A percentile compares a stretch with the other conserved stretches of the same genome.
phyloP scores from a whole-genome alignment of 2,329 filamentous ascomycete genomes.

The Paecilomyces dactylethromorphus region DNA sequence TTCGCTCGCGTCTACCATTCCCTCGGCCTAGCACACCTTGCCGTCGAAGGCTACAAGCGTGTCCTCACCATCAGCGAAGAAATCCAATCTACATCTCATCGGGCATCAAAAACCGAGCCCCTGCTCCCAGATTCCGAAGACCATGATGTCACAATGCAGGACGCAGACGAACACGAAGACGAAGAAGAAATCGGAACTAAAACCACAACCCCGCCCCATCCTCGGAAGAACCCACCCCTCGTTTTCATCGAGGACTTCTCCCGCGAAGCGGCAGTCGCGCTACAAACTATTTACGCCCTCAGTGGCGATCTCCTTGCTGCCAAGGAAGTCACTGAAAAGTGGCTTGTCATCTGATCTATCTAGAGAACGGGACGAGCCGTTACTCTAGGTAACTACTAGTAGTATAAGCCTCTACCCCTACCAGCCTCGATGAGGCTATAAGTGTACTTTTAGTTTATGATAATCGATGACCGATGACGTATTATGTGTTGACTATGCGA shows the following conservation, averaged over 20 bases:
- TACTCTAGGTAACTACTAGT: too few species aligned
- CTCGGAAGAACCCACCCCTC: conserved; percentile 1
- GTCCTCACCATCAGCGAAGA: conserved; percentile 46
- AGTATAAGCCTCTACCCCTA: too few species aligned
- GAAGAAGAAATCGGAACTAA: not conserved
- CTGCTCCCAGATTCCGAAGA: not conserved
- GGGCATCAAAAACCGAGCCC: not conserved
- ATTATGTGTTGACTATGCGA: too few species aligned
- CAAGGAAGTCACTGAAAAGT: conserved; percentile 54
- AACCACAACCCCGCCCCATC: not conserved
- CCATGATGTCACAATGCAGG: not conserved
- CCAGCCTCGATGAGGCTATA: too few species aligned
- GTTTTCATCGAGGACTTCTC: conserved; percentile 52
- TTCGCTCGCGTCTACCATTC: conserved; percentile 69
- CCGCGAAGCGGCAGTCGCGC: conserved; percentile 66
- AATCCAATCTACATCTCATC: conserved; percentile 30
- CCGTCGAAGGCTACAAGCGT: conserved; percentile 63
- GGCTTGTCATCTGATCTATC: conserved; percentile 45
- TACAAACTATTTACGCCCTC: conserved; percentile 61
- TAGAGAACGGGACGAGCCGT: not conserved
- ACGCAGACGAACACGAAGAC: not conserved
- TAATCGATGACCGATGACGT: too few species aligned
- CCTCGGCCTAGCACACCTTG: conserved; percentile 65
- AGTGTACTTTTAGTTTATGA: too few species aligned
- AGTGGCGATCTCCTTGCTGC: conserved; percentile 59